Conservation (phyloP, 257 asterid species). For the Salvia splendens region DNA sequence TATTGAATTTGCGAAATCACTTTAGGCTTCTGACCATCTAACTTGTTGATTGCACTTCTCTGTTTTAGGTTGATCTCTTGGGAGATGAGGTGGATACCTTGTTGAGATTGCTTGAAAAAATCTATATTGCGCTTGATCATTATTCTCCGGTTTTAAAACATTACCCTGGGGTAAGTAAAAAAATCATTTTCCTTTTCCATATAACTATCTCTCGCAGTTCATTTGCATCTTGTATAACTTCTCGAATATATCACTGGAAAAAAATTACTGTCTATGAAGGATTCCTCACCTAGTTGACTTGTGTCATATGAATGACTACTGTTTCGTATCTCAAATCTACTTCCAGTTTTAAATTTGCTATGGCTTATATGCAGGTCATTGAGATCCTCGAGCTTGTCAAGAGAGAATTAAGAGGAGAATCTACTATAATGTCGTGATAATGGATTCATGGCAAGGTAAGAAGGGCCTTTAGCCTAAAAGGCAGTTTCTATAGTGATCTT, state of each 20-base stretch:
- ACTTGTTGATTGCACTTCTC: conserved; percentile 2
- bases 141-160: conserved; percentile 90
- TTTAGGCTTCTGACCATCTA: neutral
- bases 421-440: conserved; percentile 41
- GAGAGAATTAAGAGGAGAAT: conserved; percentile 81
- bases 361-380: conserved; percentile 50
- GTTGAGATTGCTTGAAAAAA: conserved; percentile 69
- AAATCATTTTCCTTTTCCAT: neutral
- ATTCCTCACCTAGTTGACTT: neutral
- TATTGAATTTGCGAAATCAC: neutral
- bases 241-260: neutral
- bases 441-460: conserved; percentile 37
- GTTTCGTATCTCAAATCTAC: conserved; percentile 19
- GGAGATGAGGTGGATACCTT: conserved; percentile 92
- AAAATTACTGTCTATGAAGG: neutral
- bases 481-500: conserved; percentile 12
- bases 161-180: conserved; percentile 82
- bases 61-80: conserved; percentile 87
- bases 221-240: neutral
- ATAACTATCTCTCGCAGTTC: neutral
- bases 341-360: conserved; percentile 14
- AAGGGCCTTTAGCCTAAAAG: conserved; percentile 12
- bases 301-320: conserved; percentile 1
- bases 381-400: conserved; percentile 77
- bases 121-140: conserved; percentile 77